Evolutionary conservation across 768 basidiomycete species (phyloP).

Genomic region (Panaeolus cyanescens): DNA sequence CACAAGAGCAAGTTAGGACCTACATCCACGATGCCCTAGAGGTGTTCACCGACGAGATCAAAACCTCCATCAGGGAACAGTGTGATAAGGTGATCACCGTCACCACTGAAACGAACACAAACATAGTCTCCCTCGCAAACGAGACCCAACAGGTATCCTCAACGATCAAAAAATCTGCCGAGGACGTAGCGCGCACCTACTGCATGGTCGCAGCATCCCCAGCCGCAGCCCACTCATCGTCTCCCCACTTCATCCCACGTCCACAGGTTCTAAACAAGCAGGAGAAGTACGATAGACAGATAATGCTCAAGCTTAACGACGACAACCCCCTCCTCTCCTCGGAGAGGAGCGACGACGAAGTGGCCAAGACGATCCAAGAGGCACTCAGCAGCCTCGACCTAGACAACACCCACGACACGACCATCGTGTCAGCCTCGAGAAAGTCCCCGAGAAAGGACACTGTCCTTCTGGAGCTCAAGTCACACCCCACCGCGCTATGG

Average conservation of each 20-base stretch:
- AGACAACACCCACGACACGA: not conserved
- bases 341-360: not conserved
- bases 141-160: too few species aligned
- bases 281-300: not conserved
- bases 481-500: not conserved
- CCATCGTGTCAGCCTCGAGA: not conserved
- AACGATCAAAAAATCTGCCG: too few species aligned
- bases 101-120: not conserved
- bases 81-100: not conserved
- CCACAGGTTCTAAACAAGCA: too few species aligned
- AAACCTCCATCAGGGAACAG: not conserved
- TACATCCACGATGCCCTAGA: not conserved
- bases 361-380: not conserved
- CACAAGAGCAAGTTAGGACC: not conserved
- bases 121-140: too few species aligned
- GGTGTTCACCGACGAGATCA: not conserved
- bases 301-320: not conserved
- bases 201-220: too few species aligned
- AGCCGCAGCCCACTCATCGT: too few species aligned
- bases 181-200: too few species aligned
- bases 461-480: not conserved
- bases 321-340: not conserved
- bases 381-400: not conserved
- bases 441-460: not conserved
- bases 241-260: too few species aligned